phyloP scores from a whole-genome alignment of 768 basidiomycete genomes.

The Obba rivulosa region DNA sequence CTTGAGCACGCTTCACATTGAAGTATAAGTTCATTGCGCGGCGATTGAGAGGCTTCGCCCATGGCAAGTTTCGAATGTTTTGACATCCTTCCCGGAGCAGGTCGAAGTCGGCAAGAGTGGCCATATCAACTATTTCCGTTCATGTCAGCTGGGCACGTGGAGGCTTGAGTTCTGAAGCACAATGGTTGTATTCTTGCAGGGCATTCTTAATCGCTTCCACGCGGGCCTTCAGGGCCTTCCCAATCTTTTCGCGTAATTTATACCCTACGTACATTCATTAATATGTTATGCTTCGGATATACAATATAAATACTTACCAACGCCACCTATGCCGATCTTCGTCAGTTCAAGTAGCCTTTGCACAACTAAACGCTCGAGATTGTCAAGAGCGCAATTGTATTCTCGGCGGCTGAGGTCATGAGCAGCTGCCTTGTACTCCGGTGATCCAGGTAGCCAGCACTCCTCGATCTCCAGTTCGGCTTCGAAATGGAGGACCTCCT shows the following conservation, averaged over 20 bases:
- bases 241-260: conserved; percentile 28
- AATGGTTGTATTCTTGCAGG: conserved; percentile 26
- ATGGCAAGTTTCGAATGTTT: conserved; percentile 23
- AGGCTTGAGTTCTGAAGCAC: conserved; percentile 16
- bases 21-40: conserved; percentile 24
- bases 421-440: conserved; percentile 9
- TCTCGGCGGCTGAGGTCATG: conserved; percentile 5
- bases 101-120: conserved; percentile 23
- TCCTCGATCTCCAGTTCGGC: conserved; percentile 5
- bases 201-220: conserved; percentile 28
- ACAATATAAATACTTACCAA: conserved; percentile 11
- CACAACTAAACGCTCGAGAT: conserved; percentile 26
- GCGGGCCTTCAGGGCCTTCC: conserved; percentile 26
- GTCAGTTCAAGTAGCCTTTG: conserved; percentile 25
- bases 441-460: conserved; percentile 9
- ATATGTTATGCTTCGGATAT: neutral
- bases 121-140: conserved; percentile 10
- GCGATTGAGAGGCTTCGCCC: conserved; percentile 35
- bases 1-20: conserved; percentile 23
- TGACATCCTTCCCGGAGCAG: conserved; percentile 26
- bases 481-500: conserved; percentile 9
- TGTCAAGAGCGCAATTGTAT: conserved; percentile 20
- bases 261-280: conserved; percentile 24
- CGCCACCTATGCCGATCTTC: conserved; percentile 22
- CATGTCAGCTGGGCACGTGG: conserved; percentile 7